Evolutionary conservation across 768 basidiomycete species (phyloP), one percentile per base, ranked within the genome.

Genomic region (Tylopilus vinaceipallidus): DNA sequence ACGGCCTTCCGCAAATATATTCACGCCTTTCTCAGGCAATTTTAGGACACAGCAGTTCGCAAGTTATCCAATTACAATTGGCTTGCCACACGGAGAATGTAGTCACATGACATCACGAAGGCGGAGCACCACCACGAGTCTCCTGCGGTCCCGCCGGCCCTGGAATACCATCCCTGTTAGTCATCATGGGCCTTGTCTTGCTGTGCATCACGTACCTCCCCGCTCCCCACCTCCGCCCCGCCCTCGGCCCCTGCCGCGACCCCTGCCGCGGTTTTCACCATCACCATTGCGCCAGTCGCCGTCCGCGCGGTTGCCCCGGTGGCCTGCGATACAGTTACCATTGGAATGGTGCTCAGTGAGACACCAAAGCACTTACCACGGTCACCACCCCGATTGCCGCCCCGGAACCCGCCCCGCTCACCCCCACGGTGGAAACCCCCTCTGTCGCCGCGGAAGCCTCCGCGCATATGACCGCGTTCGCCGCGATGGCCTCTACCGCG

Each of bases 281-380:
- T 75, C 75, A 10, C 71, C 73, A 36, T 74, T 75, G 47, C 79
- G 73, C 72, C 75, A 78, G 40, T 79, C 81, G 24, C 78, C 75
- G 47, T 67, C 66, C 7, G 50, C 37, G 12, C 60, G 62, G 30
- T 55, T 55, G 19, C 60, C 54, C 22, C 61, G 57, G 34, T 55
- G 37, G 41, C 23, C 57, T 59, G 35, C 19, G n/a, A 32, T 23
- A 32, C 4, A 6, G 27, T 59, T 49, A 38, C 47, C 41, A 4
- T 17, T n/a, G 7, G 32, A 26, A 45, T 17, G 17, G 2, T 33
- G 30, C 24, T 23, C n/a, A 45, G 9, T 17, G 42, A 33, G 23
- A 22, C 2, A 24, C 34, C 5, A 22, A 40, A 22, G 26, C 24
- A 55, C 36, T 61, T 55, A 59, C 61, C 53, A 38, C 62, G 61